Evolutionary conservation across 1,139 yeast species (phyloP), one percentile per base, ranked within the genome.

Genomic region (Kodamaea sp.): DNA sequence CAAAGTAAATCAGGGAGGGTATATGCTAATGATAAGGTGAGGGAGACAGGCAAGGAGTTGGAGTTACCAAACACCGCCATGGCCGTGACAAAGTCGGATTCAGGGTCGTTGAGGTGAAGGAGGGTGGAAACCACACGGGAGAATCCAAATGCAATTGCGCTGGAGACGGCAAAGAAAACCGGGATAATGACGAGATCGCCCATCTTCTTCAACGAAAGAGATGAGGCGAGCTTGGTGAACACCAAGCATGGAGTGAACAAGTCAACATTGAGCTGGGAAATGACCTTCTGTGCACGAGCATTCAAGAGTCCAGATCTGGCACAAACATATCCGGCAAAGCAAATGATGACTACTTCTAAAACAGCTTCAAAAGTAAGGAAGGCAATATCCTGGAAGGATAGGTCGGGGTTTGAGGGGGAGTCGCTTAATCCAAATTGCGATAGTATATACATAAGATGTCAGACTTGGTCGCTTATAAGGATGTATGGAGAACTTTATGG

Each of bases 11-110:
- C 78, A 1, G 92, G 92, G 44, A 84, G 64, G 0, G 90, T 76
- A 56, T 80, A 80, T 2, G 90, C 84, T 44, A 84, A 66, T 2
- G 85, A 74, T 38, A 84, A 70, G 4, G 90, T 83, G 39, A 81
- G 66, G 4, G 88, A 83, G n/a, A 83, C 95, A 1, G 92, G 90
- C 38, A 83, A 66, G 5, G 88, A 80, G 57, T 84, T 84, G 26
- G 89, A 81, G 59, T 86, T 86, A 32, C 94, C 95, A 60, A 86
- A 86, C 11, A 84, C 94, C 0, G 88, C 86, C 92, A 86, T 85
- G 5, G 95, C 95, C 15, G 89, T 83, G 30, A 86, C 95, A 50
- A 83, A 86, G 59, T 85, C 84, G 7, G 82, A 52, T 57, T 86
- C 94, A 1, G 85, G 78, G 23, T 64, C 70, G 45, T 80, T 79